These are phyloP conservation scores for Gliomastix tumulicola DNA, from an alignment of 2,329 filamentous ascomycete species.

Conservation along the genomic window DNA sequence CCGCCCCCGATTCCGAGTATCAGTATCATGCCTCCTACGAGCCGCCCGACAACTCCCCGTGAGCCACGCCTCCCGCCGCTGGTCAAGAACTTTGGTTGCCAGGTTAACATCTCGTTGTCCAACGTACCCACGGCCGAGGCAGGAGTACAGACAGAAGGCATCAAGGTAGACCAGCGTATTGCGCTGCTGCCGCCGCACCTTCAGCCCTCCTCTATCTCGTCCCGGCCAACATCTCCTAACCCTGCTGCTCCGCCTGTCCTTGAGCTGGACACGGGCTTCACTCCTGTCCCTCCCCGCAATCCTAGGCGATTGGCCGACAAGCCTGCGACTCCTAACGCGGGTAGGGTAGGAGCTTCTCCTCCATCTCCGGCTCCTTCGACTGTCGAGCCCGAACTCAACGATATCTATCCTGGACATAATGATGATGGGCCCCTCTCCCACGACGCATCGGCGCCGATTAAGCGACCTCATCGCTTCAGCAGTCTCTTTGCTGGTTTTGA, in stretches of 20 bases:
- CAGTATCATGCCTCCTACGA: constrained; percentile 81
- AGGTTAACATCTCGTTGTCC: constrained; percentile 47
- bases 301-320: constrained; percentile 41
- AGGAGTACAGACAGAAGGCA: constrained; percentile 79
- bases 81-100: constrained; percentile 74
- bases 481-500: constrained; percentile 86
- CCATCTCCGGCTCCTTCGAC: constrained; percentile 35
- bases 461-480: constrained; percentile 68
- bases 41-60: constrained; percentile 71
- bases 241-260: constrained; percentile 14
- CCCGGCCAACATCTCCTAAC: constrained; percentile 50
- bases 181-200: constrained; percentile 71
- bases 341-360: constrained; percentile 25
- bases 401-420: constrained; percentile 72
- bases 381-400: constrained; percentile 30
- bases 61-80: constrained; percentile 72
- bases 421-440: constrained; percentile 67
- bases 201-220: constrained; percentile 68
- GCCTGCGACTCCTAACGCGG: no score
- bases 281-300: constrained; percentile 47
- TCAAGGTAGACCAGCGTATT: constrained; percentile 72
- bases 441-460: constrained; percentile 48
- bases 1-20: constrained; percentile 70
- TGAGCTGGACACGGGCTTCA: constrained; percentile 34
- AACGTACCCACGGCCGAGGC: constrained; percentile 20